Conservation (phyloP, 495 filamentous ascomycete species). For the Penicillium daleae region DNA sequence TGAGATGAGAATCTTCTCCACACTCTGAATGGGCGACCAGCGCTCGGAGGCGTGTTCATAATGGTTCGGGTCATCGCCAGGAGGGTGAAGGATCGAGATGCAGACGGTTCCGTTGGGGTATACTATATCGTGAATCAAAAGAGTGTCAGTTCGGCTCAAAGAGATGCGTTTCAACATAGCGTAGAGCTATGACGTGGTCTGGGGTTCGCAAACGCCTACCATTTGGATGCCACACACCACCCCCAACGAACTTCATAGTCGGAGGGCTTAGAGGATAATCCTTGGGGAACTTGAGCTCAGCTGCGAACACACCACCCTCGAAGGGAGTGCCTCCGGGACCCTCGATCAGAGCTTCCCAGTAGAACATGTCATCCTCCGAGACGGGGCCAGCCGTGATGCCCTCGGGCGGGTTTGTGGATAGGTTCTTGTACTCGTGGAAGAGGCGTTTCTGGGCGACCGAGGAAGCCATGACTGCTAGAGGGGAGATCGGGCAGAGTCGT, state of each 20-base stretch:
- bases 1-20: slow-evolving; percentile 96
- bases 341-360: slow-evolving; percentile 96
- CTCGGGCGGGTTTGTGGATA: slow-evolving; percentile 82
- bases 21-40: slow-evolving; percentile 94
- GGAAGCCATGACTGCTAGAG: slow-evolving; percentile 29
- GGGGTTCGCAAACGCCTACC: slow-evolving; percentile 54
- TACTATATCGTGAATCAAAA: slow-evolving; percentile 56
- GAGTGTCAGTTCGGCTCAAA: background rate
- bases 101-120: slow-evolving; percentile 91
- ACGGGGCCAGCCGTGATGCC: slow-evolving; percentile 95
- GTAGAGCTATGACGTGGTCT: background rate
- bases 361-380: slow-evolving; percentile 91
- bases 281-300: slow-evolving; percentile 90
- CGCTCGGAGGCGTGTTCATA: slow-evolving; percentile 96
- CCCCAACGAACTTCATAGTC: slow-evolving; percentile 89
- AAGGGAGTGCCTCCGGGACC: slow-evolving; percentile 95
- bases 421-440: slow-evolving; percentile 92
- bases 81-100: slow-evolving; percentile 96
- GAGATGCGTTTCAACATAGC: background rate
- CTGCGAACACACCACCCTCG: slow-evolving; percentile 91
- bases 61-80: slow-evolving; percentile 98
- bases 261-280: slow-evolving; percentile 95
- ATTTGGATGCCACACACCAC: slow-evolving; percentile 93
- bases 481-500: background rate
- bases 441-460: slow-evolving; percentile 84